Evolutionary conservation across 805 yeast genomes (phyloP).

Genomic region (Candida insectalens): DNA sequence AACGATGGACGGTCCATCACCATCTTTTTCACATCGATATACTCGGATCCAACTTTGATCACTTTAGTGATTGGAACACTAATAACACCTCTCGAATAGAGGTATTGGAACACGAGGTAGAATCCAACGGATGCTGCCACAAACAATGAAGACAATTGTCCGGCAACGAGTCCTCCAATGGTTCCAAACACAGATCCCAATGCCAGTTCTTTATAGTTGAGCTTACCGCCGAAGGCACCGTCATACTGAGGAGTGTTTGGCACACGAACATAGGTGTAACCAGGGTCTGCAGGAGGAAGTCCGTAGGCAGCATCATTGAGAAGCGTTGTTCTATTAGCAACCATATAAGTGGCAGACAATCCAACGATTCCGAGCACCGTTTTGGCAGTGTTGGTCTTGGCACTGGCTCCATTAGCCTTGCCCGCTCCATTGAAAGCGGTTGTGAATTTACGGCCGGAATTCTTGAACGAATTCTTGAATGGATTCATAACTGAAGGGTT

Average conservation of each 20-base stretch:
- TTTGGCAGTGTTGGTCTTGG: background rate
- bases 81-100: conserved; percentile 45
- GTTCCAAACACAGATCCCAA: conserved; percentile 57
- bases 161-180: conserved; percentile 48
- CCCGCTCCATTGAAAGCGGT: no score
- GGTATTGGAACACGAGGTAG: conserved; percentile 38
- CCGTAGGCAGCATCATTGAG: conserved; percentile 12
- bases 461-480: no score
- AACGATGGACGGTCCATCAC: conserved; percentile 53
- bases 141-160: conserved; percentile 46
- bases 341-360: conserved; percentile 9
- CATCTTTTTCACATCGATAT: conserved; percentile 36
- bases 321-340: conserved; percentile 11
- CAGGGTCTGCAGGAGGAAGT: conserved; percentile 1
- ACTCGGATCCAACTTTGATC: conserved; percentile 26
- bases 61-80: conserved; percentile 30
- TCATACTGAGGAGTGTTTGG: conserved; percentile 17
- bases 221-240: conserved; percentile 33
- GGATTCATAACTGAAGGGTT: no score
- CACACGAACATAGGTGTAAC: conserved; percentile 3
- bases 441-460: no score
- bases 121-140: conserved; percentile 39
- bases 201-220: conserved; percentile 54
- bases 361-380: conserved; percentile 8
- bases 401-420: background rate